Percentiles rank a stretch among this genome's conserved stretches.
These are phyloP conservation scores for Strigomonas culicis DNA, from an alignment of 208 protist genomes.

Conservation along the genomic window DNA sequence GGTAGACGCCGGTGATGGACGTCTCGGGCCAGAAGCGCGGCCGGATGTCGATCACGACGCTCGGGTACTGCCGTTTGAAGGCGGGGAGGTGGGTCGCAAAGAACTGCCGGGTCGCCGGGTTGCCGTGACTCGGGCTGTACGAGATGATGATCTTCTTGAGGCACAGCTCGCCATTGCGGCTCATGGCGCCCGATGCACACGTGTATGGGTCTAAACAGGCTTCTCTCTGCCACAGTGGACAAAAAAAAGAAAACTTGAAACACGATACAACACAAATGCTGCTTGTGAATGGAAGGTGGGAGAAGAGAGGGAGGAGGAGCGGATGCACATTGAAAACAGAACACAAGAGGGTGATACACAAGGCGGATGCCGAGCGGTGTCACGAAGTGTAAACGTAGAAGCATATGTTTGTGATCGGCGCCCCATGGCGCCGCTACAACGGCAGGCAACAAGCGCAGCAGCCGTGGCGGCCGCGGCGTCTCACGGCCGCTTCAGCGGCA, in stretches of 20 bases:
- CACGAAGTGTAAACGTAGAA: too few relatives aligned
- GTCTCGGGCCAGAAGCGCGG: constrained; percentile 72
- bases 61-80: constrained; percentile 71
- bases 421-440: too few relatives aligned
- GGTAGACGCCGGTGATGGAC: constrained; percentile 79
- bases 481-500: neutral
- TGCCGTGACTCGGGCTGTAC: constrained; percentile 64
- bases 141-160: constrained; percentile 81
- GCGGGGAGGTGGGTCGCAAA: constrained; percentile 65
- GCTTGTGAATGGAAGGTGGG: neutral
- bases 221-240: neutral
- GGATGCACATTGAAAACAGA: neutral
- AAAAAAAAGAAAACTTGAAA: neutral
- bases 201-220: too few relatives aligned
- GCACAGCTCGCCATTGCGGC: constrained; percentile 76
- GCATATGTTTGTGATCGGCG: too few relatives aligned
- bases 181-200: too few relatives aligned
- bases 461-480: too few relatives aligned
- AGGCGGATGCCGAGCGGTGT: too few relatives aligned
- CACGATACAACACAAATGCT: neutral
- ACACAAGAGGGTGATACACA: neutral
- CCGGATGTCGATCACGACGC: constrained; percentile 69
- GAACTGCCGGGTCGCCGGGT: constrained; percentile 70
- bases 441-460: too few relatives aligned
- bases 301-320: constrained; percentile 10